Percentiles rank a stretch among this genome's conserved stretches.
Conservation (phyloP, 495 filamentous ascomycete species). For the Parathielavia hyrcaniae region DNA sequence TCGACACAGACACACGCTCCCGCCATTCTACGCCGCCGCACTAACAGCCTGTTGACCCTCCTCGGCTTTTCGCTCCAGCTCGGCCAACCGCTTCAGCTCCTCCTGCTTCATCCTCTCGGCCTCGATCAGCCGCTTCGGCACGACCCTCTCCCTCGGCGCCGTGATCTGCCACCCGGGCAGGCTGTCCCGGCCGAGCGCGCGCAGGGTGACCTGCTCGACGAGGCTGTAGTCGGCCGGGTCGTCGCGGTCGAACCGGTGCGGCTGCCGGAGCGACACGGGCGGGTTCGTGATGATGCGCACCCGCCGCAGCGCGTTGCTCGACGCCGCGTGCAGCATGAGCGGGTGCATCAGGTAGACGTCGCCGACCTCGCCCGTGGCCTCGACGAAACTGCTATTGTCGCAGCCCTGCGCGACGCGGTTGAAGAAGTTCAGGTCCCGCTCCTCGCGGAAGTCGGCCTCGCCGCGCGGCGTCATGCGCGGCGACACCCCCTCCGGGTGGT, state of each 20-base stretch:
- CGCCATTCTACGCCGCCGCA: slow-evolving; percentile 9
- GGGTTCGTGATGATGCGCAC: slow-evolving; percentile 69
- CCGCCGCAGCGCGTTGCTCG: slow-evolving; percentile 52
- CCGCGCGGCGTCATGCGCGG: slow-evolving; percentile 58
- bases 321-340: slow-evolving; percentile 65
- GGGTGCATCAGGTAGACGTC: slow-evolving; percentile 68
- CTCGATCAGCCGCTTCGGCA: slow-evolving; percentile 38
- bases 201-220: slow-evolving; percentile 63
- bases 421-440: slow-evolving; percentile 50
- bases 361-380: slow-evolving; percentile 58
- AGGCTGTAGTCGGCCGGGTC: slow-evolving; percentile 57
- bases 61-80: slow-evolving; percentile 23
- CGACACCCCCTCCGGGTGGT: slow-evolving; percentile 62
- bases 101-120: slow-evolving; percentile 48
- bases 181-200: slow-evolving; percentile 51
- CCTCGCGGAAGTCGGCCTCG: slow-evolving; percentile 35
- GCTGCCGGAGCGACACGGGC: slow-evolving; percentile 55
- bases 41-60: slow-evolving; percentile 12
- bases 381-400: slow-evolving; percentile 50
- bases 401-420: slow-evolving; percentile 40
- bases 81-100: slow-evolving; percentile 40
- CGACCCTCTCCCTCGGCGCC: slow-evolving; percentile 43
- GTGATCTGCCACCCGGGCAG: slow-evolving; percentile 58
- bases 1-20: neutral
- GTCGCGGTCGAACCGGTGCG: slow-evolving; percentile 58